Evolutionary conservation across 169 alveolate genomes (phyloP), one percentile per base, ranked within the genome.

Genomic region (Plasmodium reichenowi): DNA sequence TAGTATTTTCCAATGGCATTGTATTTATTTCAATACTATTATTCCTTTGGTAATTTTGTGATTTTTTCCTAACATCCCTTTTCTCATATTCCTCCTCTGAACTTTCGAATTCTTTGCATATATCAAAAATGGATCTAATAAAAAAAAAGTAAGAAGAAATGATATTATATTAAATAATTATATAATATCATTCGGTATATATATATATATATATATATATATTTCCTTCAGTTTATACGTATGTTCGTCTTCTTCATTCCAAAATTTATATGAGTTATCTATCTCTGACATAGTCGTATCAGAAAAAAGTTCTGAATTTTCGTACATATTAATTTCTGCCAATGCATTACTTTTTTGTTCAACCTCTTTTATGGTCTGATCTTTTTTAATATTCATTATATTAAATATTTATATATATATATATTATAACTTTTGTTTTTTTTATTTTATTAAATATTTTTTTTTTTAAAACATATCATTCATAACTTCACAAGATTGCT

Each of bases 81-180:
- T 58, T 38, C 13, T 59, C 87, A 9, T 5, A 0, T 47, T 85
- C 92, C 47, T 85, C 87, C 13, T 52, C 92, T n/a, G 86, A 71
- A 48, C 86, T 59, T 85, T 85, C 92, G 68, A 85, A 72, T 22
- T 85, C 87, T 58, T 85, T 26, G 54, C 74, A 71, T 85, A 85
- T 70, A 17, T 85, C 74, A 38, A 71, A 58, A 22, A 85, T 85
- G 12, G 22, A 38, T 0, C 92, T 71, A 47, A 43, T 54, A 24
- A 72, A 26, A 68, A 29, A 29, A 29, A 38, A 62, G 45, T 32
- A 32, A 32, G 54, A 48, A 72, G 63, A 12, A 50, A 38, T 29
- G 9, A 32, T 4, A 32, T 32, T 32, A 32, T 32, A 32, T 32
- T 4, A 1, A 32, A 72, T 24, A 32, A 1, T 5, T 71, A 71